Evolutionary conservation across 2,329 filamentous ascomycete genomes (phyloP).

Genomic region (Cladophialophora carrionii): DNA sequence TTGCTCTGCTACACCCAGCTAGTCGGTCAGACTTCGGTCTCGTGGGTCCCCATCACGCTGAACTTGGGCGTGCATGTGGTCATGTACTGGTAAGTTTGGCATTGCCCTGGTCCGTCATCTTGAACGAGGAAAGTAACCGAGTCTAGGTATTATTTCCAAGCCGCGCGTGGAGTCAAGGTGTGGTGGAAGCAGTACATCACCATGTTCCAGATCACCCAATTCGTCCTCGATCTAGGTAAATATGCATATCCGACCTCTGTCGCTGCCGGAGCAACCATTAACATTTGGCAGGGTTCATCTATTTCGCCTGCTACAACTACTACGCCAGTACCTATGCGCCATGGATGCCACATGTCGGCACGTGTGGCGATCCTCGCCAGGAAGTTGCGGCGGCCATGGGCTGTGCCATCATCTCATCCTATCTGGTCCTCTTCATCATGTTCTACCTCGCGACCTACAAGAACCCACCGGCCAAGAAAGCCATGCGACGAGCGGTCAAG

Average conservation of each 20-base stretch:
- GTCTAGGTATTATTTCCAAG: slow-evolving; percentile 99
- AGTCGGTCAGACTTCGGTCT: slow-evolving; percentile 87
- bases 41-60: slow-evolving; percentile 90
- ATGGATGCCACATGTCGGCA: slow-evolving; percentile 78
- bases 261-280: slow-evolving; percentile 59
- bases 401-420: slow-evolving; percentile 88
- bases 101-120: background rate
- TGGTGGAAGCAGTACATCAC: slow-evolving; percentile 99
- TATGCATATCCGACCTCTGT: slow-evolving; percentile 53
- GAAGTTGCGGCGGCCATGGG: slow-evolving; percentile 94
- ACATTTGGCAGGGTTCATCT: slow-evolving; percentile 89
- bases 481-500: slow-evolving; percentile 72
- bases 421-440: slow-evolving; percentile 96
- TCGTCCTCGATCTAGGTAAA: slow-evolving; percentile 82
- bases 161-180: slow-evolving; percentile 88
- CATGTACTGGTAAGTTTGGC: slow-evolving; percentile 87
- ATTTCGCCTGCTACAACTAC: slow-evolving; percentile 98
- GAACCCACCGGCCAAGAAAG: slow-evolving; percentile 70
- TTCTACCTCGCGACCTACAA: slow-evolving; percentile 97
- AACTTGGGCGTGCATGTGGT: slow-evolving; percentile 95
- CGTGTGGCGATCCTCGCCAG: slow-evolving; percentile 76
- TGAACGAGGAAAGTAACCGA: slow-evolving; percentile 52
- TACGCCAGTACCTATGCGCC: slow-evolving; percentile 90
- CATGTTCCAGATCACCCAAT: slow-evolving; percentile 93
- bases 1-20: slow-evolving; percentile 98